A percentile compares a stretch with the other conserved stretches of the same genome.
These are phyloP conservation scores for Pseudocohnilembus persalinus DNA, from an alignment of 169 alveolate genomes.

Conservation along the genomic window DNA sequence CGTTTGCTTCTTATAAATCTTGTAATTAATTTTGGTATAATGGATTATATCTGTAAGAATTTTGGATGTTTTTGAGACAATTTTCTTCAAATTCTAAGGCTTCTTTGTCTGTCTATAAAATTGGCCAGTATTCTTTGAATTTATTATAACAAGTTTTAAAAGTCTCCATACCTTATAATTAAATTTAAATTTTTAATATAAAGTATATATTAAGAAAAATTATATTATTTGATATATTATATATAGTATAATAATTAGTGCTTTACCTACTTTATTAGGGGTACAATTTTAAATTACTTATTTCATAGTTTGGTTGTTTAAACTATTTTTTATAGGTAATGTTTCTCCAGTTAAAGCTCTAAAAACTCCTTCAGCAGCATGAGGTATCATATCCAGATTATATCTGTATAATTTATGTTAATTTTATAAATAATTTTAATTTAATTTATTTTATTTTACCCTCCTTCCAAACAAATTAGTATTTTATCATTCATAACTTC, in stretches of 20 bases:
- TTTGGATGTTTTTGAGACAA: background rate
- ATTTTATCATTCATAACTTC: slow-evolving; percentile 36
- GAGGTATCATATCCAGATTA: slow-evolving; percentile 55
- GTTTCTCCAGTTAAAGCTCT: slow-evolving; percentile 43
- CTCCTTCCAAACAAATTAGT: slow-evolving; percentile 74
- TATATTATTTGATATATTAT: too few relatives aligned
- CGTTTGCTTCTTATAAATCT: too few relatives aligned
- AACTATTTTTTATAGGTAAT: slow-evolving; percentile 5
- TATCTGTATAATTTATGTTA: slow-evolving; percentile 18
- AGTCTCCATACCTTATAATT: background rate
- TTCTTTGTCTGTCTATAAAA: background rate
- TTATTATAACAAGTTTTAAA: background rate
- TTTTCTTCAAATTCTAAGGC: background rate
- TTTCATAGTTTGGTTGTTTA: background rate
- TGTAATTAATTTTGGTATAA: too few relatives aligned
- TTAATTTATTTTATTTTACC: too few relatives aligned
- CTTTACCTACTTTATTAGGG: background rate
- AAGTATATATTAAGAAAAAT: too few relatives aligned
- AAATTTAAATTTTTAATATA: too few relatives aligned
- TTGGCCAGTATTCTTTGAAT: background rate
- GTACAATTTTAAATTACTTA: background rate
- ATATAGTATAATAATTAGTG: too few relatives aligned
- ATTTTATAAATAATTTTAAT: too few relatives aligned
- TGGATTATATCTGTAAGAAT: background rate
- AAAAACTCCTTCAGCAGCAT: slow-evolving; percentile 59